Conservation (phyloP, 129 eudicot species). For the Flaveria sonorensis region DNA sequence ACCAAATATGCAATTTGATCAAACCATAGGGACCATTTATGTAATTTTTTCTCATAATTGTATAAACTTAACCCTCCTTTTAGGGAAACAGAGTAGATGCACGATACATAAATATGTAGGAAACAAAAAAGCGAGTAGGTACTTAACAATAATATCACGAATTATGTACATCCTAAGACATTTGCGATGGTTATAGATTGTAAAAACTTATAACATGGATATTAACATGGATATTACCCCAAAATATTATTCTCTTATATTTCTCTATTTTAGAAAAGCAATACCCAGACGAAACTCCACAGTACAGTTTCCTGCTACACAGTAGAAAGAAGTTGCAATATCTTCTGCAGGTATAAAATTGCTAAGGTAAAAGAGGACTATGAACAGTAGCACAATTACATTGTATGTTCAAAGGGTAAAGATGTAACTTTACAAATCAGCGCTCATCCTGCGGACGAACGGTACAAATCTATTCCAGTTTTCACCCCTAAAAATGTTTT, state of each 20-base stretch:
- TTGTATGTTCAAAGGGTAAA: slow-evolving; percentile 17
- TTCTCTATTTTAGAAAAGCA: not conserved
- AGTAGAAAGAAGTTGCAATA: not conserved
- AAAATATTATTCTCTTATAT: not conserved
- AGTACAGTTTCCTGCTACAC: slow-evolving; percentile 1
- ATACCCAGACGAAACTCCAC: not conserved
- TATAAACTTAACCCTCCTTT: no score
- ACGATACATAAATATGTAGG: no score
- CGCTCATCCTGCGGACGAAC: slow-evolving; percentile 57
- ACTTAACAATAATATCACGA: no score
- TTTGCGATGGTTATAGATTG: not conserved
- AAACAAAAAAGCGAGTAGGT: no score
- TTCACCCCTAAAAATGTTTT: slow-evolving; percentile 58
- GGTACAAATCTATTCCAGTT: slow-evolving; percentile 75
- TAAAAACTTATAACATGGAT: no score
- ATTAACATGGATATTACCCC: no score
- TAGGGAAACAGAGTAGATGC: no score
- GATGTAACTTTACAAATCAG: slow-evolving; percentile 43
- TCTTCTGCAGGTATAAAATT: slow-evolving; percentile 4
- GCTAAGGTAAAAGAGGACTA: not conserved
- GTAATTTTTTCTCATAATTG: no score
- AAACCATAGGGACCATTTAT: no score
- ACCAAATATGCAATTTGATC: no score
- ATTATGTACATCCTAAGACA: not conserved
- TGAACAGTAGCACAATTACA: slow-evolving; percentile 11